Conservation (phyloP, 768 basidiomycete species). For the Hysterangium stoloniferum region DNA sequence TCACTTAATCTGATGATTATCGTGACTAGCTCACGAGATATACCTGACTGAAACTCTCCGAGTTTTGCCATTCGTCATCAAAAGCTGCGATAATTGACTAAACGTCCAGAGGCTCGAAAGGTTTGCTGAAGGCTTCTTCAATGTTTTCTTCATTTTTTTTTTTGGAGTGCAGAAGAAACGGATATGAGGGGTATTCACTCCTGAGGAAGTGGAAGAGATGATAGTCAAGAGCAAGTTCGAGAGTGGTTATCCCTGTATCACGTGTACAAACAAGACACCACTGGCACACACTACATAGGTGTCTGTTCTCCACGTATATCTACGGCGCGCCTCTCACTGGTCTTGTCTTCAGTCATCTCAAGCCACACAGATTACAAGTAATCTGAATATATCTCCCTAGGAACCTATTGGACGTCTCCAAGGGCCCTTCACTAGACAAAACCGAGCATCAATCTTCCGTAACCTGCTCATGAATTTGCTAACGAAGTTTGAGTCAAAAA, state of each 20-base stretch:
- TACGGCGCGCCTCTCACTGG: neutral
- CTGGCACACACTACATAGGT: neutral
- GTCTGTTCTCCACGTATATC: constrained; percentile 8
- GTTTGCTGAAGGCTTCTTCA: neutral
- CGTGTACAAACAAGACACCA: constrained; percentile 9
- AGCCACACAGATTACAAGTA: neutral
- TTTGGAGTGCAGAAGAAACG: neutral
- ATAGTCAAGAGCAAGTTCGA: neutral
- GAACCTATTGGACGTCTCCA: neutral
- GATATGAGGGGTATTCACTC: neutral
- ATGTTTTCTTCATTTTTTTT: constrained; percentile 6
- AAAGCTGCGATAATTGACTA: neutral
- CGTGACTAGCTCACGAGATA: too few species aligned
- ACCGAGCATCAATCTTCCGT: neutral
- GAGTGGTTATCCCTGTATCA: neutral
- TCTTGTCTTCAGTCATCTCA: neutral
- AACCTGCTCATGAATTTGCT: constrained; percentile 38
- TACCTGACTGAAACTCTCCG: too few species aligned
- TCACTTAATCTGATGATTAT: too few species aligned
- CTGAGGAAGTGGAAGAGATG: neutral
- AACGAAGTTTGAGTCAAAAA: constrained; percentile 97
- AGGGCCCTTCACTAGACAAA: neutral
- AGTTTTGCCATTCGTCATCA: constrained; percentile 11
- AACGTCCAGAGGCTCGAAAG: constrained; percentile 5
- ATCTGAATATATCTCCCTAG: too few species aligned